Evolutionary conservation across 2,329 filamentous ascomycete genomes (phyloP).

Genomic region (Nemania serpens): DNA sequence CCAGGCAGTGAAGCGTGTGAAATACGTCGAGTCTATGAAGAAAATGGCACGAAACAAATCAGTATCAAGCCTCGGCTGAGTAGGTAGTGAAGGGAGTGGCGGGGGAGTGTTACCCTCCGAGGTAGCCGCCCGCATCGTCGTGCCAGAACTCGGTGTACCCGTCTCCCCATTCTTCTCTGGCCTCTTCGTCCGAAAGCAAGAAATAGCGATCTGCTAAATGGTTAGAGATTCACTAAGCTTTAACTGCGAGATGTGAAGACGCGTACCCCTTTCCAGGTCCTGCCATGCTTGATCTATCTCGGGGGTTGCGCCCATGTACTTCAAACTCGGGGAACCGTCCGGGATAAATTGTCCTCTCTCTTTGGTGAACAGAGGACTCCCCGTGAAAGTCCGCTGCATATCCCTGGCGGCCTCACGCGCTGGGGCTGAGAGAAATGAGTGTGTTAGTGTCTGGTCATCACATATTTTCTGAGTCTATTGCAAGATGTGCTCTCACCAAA

Average conservation of each 20-base stretch:
- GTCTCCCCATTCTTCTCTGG: constrained; percentile 5
- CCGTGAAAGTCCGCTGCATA: not conserved
- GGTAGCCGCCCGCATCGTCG: constrained; percentile 1
- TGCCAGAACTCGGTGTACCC: constrained; percentile 6
- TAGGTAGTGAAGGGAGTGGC: not conserved
- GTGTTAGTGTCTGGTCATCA: not conserved
- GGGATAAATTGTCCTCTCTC: constrained; percentile 8
- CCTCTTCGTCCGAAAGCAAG: constrained; percentile 7
- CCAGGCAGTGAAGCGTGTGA: constrained; percentile 11
- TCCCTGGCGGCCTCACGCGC: not conserved
- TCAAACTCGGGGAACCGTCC: not conserved
- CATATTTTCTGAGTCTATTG: not conserved
- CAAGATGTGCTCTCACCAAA: not conserved
- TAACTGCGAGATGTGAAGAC: not conserved
- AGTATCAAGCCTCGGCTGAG: not conserved
- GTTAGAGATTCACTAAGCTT: not conserved
- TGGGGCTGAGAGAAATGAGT: not conserved
- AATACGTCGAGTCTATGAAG: constrained; percentile 7
- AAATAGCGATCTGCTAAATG: constrained; percentile 4
- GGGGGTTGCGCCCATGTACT: constrained; percentile 3
- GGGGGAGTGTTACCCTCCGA: constrained; percentile 1
- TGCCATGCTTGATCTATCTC: constrained; percentile 6
- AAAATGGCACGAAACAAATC: not conserved
- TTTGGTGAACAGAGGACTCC: not conserved
- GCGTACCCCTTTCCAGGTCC: not conserved